These are phyloP conservation scores for Zygotorulaspora sp. DNA, from an alignment of 805 yeast genomes.

Conservation along the genomic window DNA sequence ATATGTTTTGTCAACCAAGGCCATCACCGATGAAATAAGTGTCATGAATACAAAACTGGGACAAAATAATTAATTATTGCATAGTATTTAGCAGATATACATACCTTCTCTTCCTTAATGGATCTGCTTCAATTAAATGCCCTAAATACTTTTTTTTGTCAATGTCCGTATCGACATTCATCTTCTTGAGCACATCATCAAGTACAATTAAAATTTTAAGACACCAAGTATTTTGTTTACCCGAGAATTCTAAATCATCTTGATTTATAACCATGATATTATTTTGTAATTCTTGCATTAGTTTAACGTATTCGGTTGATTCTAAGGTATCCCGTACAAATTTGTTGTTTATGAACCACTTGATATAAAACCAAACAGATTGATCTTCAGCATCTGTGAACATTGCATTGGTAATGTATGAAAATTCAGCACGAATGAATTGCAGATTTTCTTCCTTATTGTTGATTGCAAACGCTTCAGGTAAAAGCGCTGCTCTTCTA, in stretches of 20 bases:
- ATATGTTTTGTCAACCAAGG: conserved; percentile 40
- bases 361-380: conserved; percentile 83
- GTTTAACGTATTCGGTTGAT: conserved; percentile 31
- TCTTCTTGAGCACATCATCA: conserved; percentile 33
- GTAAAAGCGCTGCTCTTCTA: conserved; percentile 69
- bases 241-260: conserved; percentile 66
- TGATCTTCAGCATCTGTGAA: conserved; percentile 93
- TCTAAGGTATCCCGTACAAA: conserved; percentile 26
- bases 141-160: conserved; percentile 32
- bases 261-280: conserved; percentile 60
- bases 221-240: conserved; percentile 69
- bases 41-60: neutral
- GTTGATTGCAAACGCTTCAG: conserved; percentile 40
- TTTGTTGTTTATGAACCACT: conserved; percentile 59
- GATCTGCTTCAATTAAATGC: conserved; percentile 52
- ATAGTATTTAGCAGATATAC: conserved; percentile 33
- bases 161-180: conserved; percentile 34
- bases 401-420: conserved; percentile 72
- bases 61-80: conserved; percentile 1
- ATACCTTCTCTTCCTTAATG: conserved; percentile 60
- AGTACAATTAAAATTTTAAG: conserved; percentile 54
- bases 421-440: conserved; percentile 55
- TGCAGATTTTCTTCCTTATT: conserved; percentile 23
- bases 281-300: conserved; percentile 44
- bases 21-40: neutral